phyloP scores from a whole-genome alignment of 2,329 filamentous ascomycete genomes.

The Cladosporium sp. region DNA sequence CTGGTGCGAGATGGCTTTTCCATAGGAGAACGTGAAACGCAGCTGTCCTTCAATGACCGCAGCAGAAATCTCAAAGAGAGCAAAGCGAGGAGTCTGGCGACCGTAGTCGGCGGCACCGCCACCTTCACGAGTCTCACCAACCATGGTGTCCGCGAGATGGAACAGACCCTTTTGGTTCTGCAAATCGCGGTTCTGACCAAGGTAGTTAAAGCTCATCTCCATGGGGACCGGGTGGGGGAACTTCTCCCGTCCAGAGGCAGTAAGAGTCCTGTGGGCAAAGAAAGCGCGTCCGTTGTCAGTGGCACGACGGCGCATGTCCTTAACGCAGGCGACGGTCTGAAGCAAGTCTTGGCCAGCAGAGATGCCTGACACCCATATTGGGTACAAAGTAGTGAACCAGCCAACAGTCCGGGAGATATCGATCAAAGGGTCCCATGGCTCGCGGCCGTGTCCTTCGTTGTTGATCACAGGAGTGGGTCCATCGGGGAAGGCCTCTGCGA shows the following conservation, averaged over 20 bases:
- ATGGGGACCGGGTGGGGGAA: conserved; percentile 17
- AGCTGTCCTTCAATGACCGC: conserved; percentile 18
- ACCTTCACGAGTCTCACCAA: conserved; percentile 17
- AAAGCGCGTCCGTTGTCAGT: conserved; percentile 16
- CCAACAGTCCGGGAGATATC: conserved; percentile 54
- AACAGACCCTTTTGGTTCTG: conserved; percentile 20
- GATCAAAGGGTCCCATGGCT: conserved; percentile 48
- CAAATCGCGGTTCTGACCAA: conserved; percentile 15
- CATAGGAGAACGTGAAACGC: conserved; percentile 17
- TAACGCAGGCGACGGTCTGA: conserved; percentile 12
- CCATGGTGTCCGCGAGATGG: conserved; percentile 19
- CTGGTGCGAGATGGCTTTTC: conserved; percentile 9
- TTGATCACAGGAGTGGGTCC: conserved; percentile 46
- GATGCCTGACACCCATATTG: conserved; percentile 3
- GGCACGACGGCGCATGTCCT: conserved; percentile 17
- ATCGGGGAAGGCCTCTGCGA: conserved; percentile 47
- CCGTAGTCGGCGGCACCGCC: conserved; percentile 15
- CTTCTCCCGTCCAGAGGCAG: conserved; percentile 6
- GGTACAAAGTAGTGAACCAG: conserved; percentile 51
- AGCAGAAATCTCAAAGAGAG: conserved; percentile 19
- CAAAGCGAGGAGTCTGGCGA: conserved; percentile 18
- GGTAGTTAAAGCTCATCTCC: conserved; percentile 20
- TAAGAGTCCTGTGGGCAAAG: conserved; percentile 16
- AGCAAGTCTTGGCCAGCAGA: conserved; percentile 14
- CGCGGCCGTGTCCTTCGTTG: conserved; percentile 54